Percentiles rank a stretch among this genome's conserved stretches.
phyloP scores from a whole-genome alignment of 2,329 filamentous ascomycete species.

The Lachnellula cervina region DNA sequence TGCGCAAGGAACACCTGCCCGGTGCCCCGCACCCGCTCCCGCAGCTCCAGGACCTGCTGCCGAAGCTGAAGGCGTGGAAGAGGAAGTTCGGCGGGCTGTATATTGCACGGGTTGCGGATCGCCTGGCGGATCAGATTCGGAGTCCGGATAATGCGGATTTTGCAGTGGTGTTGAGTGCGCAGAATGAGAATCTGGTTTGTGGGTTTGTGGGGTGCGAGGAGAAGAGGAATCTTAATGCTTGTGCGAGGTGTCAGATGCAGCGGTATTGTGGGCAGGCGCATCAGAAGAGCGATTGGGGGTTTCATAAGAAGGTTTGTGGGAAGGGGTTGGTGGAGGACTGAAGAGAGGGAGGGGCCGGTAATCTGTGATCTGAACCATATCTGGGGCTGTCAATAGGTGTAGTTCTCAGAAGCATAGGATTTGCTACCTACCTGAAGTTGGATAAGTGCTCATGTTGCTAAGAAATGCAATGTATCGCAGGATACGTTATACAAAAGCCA shows the following conservation, averaged over 20 bases:
- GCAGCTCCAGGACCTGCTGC: conserved; percentile 20
- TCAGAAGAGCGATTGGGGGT: conserved; percentile 31
- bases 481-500: too few species aligned
- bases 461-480: too few species aligned
- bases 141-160: conserved; percentile 10
- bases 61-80: conserved; percentile 17
- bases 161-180: conserved; percentile 10
- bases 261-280: conserved; percentile 27
- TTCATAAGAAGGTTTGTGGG: conserved; percentile 27
- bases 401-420: too few species aligned
- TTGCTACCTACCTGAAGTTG: too few species aligned
- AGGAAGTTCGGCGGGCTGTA: conserved; percentile 11
- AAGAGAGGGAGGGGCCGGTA: too few species aligned
- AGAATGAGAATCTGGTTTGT: conserved; percentile 18
- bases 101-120: conserved; percentile 10
- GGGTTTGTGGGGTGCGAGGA: conserved; percentile 14
- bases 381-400: too few species aligned
- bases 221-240: conserved; percentile 18
- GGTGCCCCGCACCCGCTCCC: conserved; percentile 5
- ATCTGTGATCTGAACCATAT: too few species aligned
- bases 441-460: too few species aligned
- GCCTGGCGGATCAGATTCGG: conserved; percentile 21
- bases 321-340: conserved; percentile 10
- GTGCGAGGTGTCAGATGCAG: conserved; percentile 22
- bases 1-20: conserved; percentile 14